Evolutionary conservation across 2,329 filamentous ascomycete genomes (phyloP).

Genomic region (Domatiomyces catenatus): DNA sequence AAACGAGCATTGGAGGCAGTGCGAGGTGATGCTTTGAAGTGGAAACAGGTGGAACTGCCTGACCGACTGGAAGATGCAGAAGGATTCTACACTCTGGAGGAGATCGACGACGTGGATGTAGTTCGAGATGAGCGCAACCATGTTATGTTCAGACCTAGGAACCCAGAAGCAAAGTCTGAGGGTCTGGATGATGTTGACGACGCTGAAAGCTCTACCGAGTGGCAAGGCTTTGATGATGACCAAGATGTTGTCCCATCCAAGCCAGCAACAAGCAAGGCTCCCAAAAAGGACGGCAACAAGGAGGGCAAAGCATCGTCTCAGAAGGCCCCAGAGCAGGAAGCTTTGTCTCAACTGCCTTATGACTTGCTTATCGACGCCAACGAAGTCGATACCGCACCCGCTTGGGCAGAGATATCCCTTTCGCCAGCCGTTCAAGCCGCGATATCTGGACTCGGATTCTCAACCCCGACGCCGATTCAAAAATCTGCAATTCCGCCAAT

Average conservation of each 20-base stretch:
- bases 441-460: slow-evolving; percentile 64
- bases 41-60: slow-evolving; percentile 51
- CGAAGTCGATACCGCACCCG: slow-evolving; percentile 49
- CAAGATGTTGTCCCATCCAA: slow-evolving; percentile 13
- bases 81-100: slow-evolving; percentile 81
- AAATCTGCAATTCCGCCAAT: slow-evolving; percentile 65
- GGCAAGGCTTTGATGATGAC: slow-evolving; percentile 49
- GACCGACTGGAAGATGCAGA: slow-evolving; percentile 78
- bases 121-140: slow-evolving; percentile 45
- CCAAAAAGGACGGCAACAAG: slow-evolving; percentile 14
- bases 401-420: slow-evolving; percentile 61
- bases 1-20: slow-evolving; percentile 14
- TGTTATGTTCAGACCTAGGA: slow-evolving; percentile 46
- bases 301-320: neutral
- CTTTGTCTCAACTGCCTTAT: slow-evolving; percentile 16
- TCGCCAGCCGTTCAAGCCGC: slow-evolving; percentile 57
- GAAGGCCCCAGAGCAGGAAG: neutral
- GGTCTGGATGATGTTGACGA: slow-evolving; percentile 23
- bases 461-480: slow-evolving; percentile 71
- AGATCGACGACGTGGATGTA: slow-evolving; percentile 83
- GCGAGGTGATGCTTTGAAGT: slow-evolving; percentile 39
- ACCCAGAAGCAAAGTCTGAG: slow-evolving; percentile 13
- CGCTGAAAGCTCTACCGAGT: slow-evolving; percentile 34
- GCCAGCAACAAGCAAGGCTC: neutral
- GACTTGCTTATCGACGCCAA: slow-evolving; percentile 37